A percentile compares a stretch with the other conserved stretches of the same genome.
phyloP scores from a whole-genome alignment of 2,329 filamentous ascomycete genomes.

The Colletotrichum sp. region DNA sequence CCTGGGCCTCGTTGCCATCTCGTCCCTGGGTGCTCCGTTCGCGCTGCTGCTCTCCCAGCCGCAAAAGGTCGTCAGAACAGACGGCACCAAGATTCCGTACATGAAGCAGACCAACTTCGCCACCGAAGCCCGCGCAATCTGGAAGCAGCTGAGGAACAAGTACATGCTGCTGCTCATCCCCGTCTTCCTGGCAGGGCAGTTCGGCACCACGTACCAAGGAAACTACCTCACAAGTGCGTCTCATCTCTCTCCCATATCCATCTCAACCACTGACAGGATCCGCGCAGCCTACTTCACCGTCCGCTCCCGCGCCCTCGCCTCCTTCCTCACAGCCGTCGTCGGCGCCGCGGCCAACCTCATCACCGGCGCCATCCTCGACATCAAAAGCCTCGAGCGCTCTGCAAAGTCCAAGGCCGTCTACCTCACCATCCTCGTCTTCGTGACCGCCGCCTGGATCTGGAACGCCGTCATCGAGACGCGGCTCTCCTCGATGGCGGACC shows the following conservation, averaged over 20 bases:
- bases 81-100: slow-evolving; percentile 40
- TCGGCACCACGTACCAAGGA: slow-evolving; percentile 12
- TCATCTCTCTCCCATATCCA: accelerated
- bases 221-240: slow-evolving; percentile 13
- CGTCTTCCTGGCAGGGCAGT: slow-evolving; percentile 10
- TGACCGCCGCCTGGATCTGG: slow-evolving; percentile 5
- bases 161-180: slow-evolving; percentile 14
- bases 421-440: neutral
- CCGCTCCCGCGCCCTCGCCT: slow-evolving; percentile 6
- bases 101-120: slow-evolving; percentile 8
- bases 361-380: slow-evolving; percentile 5
- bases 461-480: slow-evolving; percentile 12
- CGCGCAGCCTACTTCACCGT: slow-evolving; percentile 10
- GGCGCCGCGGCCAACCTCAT: slow-evolving; percentile 1
- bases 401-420: slow-evolving; percentile 13
- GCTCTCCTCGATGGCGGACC: neutral
- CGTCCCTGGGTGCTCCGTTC: slow-evolving; percentile 47
- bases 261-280: neutral
- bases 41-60: slow-evolving; percentile 49
- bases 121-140: slow-evolving; percentile 7
- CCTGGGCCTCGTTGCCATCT: slow-evolving; percentile 51
- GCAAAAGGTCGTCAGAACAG: slow-evolving; percentile 46
- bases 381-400: neutral
- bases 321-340: slow-evolving; percentile 10
- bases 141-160: slow-evolving; percentile 15